Evolutionary conservation across 1,284 basidiomycete species (phyloP), one percentile per base, ranked within the genome.

Genomic region (Waitea zeae): DNA sequence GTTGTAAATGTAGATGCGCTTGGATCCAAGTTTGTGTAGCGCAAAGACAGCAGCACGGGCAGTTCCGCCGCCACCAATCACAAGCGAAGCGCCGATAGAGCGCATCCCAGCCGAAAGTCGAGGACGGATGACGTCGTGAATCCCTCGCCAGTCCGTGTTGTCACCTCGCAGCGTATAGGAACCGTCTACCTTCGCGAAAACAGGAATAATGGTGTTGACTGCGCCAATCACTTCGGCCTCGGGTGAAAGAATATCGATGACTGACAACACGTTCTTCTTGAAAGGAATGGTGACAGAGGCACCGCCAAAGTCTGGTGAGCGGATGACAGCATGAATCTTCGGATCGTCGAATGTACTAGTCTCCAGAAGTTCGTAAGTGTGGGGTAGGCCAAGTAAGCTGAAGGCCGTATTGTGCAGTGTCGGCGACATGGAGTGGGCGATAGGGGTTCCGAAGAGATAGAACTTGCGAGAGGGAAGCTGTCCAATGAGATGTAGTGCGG

Each of bases 281-380:
- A 80, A 78, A 2, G 90, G 90, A 42, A 95, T 93, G 3, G 95
- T 99, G 17, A 97, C 89, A 4, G 84, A 89, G 5, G 92, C 92
- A 3, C 93, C 93, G 12, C 93, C 93, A 54, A 97, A 98, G 36
- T 78, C 70, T 0, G 71, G 62, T 5, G 70, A 60, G 0, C 62
- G 53, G 12, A 97, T 59, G 2, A 76, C 62, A 0, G 64, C 57
- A 44, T 68, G 67, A 42, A 95, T 63, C 34, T 68, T 62, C 24
- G 7, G 9, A 13, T 76, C 68, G 35, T 74, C 72, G 1, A 93
- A 65, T 4, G 59, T 54, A 11, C 59, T 49, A 0, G 83, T 82
- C 58, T 97, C 87, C 33, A 84, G 59, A n/a, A 83, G 59, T 26
- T 64, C 62, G 51, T 95, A 96, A 11, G 53, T 51, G 51, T 92